Evolutionary conservation across 768 basidiomycete species (phyloP), one percentile per base, ranked within the genome.

Genomic region (Cytidiella melzeri): DNA sequence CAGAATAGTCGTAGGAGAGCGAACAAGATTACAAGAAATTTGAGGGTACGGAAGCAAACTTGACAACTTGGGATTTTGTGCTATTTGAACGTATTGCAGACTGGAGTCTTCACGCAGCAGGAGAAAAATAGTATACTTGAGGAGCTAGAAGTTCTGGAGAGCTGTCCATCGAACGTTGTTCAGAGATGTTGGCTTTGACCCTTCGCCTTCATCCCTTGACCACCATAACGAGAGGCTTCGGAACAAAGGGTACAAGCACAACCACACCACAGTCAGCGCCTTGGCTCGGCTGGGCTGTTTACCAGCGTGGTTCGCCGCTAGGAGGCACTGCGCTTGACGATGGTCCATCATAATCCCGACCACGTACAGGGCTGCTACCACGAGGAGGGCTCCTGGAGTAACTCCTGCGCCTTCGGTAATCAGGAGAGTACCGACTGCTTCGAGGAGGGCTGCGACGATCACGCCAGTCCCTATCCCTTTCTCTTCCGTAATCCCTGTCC

Each of bases 351-450:
- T 57, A 76, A 26, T 78, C 78, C 56, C 76, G 59, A 45, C 52
- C 64, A 44, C 67, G 65, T 26, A 55, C 46, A 55, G 76, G 77
- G 64, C 75, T 77, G 63, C 83, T 79, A 45, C 84, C 87, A 57
- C 86, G 73, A 46, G 85, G 87, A 20, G 88, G 89, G 69, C 84
- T 88, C 62, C 84, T 76, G 47, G 84, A 87, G 56, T 87, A 84
- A 68, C 85, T 88, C 64, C 78, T 75, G 47, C 88, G 83, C 63
- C 75, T 77, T 58, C 84, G 75, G 56, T 86, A 80, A 57, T 87
- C 86, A 53, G 87, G 87, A 55, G 85, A 88, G 72, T 87, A 83
- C 50, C 85, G 72, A 52, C 81, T 74, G 56, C 81, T 70, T 46
- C 79, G 72, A 47, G 73, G 79, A 49, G 85, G 82, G 71, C 84